phyloP scores from a whole-genome alignment of 257 asterid species.

The Solanum rostratum region DNA sequence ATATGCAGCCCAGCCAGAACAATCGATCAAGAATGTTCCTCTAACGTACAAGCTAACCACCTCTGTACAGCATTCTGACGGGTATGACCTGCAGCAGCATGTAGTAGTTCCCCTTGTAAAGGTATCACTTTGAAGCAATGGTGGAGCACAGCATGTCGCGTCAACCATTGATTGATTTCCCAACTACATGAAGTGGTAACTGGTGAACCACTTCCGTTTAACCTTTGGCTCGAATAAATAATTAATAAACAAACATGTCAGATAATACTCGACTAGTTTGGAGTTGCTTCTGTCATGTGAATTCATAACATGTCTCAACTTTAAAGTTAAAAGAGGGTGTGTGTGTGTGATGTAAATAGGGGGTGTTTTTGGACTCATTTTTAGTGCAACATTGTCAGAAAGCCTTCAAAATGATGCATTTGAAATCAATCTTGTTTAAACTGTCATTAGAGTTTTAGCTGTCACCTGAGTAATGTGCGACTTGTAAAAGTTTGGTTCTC shows the following conservation, averaged over 20 bases:
- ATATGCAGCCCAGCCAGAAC: slow-evolving; percentile 50
- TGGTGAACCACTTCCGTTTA: neutral
- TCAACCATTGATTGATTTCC: neutral
- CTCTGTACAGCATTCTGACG: slow-evolving; percentile 81
- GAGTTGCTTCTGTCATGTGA: neutral
- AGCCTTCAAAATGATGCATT: neutral
- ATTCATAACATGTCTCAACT: neutral
- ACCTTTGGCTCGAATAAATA: neutral
- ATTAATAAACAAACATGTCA: neutral
- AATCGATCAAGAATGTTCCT: slow-evolving; percentile 45
- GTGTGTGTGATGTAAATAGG: neutral
- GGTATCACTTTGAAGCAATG: neutral
- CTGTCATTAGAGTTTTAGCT: neutral
- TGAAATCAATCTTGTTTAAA: neutral
- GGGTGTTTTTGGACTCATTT: neutral
- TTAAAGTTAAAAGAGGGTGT: neutral
- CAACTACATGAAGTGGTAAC: slow-evolving; percentile 1
- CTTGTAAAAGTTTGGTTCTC: neutral
- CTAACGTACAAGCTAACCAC: slow-evolving; percentile 54
- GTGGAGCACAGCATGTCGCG: neutral
- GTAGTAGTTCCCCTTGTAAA: neutral
- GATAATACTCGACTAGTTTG: neutral
- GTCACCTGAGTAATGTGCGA: neutral
- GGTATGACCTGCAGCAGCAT: slow-evolving; percentile 11
- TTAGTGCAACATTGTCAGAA: neutral